Base-by-base conservation (phyloP, 2,329 filamentous ascomycete species). In the Microsporum ferrugineum region DNA sequence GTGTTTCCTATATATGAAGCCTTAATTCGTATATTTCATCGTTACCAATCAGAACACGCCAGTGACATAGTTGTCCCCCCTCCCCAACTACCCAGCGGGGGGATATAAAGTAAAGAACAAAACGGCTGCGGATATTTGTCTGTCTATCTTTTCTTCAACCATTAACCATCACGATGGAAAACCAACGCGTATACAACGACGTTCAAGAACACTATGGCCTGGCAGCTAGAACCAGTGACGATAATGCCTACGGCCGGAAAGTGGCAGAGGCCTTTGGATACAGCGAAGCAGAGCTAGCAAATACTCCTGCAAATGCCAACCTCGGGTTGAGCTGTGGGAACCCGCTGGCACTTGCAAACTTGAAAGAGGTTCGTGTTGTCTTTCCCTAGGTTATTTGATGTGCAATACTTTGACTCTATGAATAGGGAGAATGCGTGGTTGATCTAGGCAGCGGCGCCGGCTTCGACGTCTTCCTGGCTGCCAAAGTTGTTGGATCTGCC, bases 391-490 rank as follows among this genome's bases (percentile, higher is more conserved):
- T 14, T 12, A 34, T n/a, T 23, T 55, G 23, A 34, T 55, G 53
- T 45, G 58, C 34, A 5, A n/a, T n/a, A 45, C 23, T 27, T 14
- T 43, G 14, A 43, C 39, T 43, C 39, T 12, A 31, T 23, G 12
- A 8, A 47, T 59, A 82, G 77, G 81, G 81, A 12, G 83, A 85
- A 66, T 81, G 76, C 0, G 76, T 84, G 1, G 70, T 85, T 61
- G 82, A 84, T 64, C 72, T 85, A 1, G 82, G 83, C 1, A 78
- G 76, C 63, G 82, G 83, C 2, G 81, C 78, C 5, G 82, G 83
- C 0, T 80, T 85, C 51, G 82, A 85, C 66, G 77, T 80, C 17
- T 82, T 84, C 63, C 76, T 80, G 2, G 81, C 82, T 8, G 75
- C 79, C 2, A 72, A 71, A 31, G 80, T 76, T 65, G 76, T 84